Evolutionary conservation across 192 early-diverging fungal species (phyloP).

Genomic region (Rhizophagus sp.): DNA sequence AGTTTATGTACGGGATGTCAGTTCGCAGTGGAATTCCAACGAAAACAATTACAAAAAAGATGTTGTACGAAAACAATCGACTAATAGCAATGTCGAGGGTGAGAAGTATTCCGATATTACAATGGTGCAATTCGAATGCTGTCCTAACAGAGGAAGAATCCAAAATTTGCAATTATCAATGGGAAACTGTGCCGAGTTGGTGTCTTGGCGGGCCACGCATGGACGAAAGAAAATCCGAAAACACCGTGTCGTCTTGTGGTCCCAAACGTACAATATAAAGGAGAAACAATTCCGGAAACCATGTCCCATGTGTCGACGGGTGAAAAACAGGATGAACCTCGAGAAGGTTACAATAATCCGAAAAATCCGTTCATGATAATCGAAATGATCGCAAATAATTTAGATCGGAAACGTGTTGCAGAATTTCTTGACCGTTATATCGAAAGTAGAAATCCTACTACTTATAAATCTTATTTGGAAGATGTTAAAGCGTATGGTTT

Average conservation of each 20-base stretch:
- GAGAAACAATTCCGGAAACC: not conserved
- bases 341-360: slow-evolving; percentile 2
- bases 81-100: slow-evolving; percentile 16
- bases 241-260: slow-evolving; percentile 16
- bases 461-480: slow-evolving; percentile 18
- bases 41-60: not conserved
- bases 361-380: slow-evolving; percentile 3
- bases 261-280: not conserved
- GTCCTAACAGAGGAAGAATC: too few relatives aligned
- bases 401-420: slow-evolving; percentile 16
- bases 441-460: not conserved
- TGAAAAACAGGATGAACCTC: slow-evolving; percentile 9
- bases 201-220: not conserved
- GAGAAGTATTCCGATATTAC: not conserved
- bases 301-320: not conserved
- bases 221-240: slow-evolving; percentile 8
- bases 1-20: slow-evolving; percentile 22
- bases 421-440: not conserved
- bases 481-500: slow-evolving; percentile 1
- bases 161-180: not conserved
- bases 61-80: not conserved
- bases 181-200: slow-evolving; percentile 16
- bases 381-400: slow-evolving; percentile 20
- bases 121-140: not conserved
- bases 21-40: not conserved